Evolutionary conservation across 768 basidiomycete species (phyloP).

Genomic region (Ramaria sp.): DNA sequence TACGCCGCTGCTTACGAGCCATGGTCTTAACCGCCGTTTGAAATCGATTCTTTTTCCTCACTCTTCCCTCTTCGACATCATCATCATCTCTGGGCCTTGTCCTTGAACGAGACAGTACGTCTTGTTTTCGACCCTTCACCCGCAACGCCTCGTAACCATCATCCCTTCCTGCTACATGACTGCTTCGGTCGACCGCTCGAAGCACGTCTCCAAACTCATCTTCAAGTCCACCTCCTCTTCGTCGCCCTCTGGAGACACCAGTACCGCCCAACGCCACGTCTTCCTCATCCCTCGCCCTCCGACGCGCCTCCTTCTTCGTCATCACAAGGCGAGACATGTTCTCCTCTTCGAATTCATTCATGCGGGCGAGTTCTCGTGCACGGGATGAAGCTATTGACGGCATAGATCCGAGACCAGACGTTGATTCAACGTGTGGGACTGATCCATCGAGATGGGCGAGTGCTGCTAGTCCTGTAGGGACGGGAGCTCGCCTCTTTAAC

Average conservation of each 20-base stretch:
- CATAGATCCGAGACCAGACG: constrained; percentile 58
- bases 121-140: constrained; percentile 51
- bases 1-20: constrained; percentile 2
- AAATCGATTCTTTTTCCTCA: constrained; percentile 15
- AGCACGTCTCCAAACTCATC: constrained; percentile 82
- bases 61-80: constrained; percentile 19
- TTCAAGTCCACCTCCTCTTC: constrained; percentile 60
- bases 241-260: constrained; percentile 40
- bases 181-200: constrained; percentile 40
- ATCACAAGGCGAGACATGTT: constrained; percentile 86
- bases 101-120: constrained; percentile 51
- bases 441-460: constrained; percentile 42
- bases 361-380: constrained; percentile 66
- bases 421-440: constrained; percentile 60
- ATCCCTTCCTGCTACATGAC: constrained; percentile 28
- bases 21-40: constrained; percentile 2
- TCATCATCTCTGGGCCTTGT: constrained; percentile 23
- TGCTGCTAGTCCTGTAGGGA: constrained; percentile 53
- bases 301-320: constrained; percentile 75
- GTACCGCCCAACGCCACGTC: constrained; percentile 80
- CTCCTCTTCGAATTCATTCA: constrained; percentile 88
- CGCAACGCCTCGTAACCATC: constrained; percentile 83
- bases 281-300: constrained; percentile 70
- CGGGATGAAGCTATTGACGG: constrained; percentile 52
- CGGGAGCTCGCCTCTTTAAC: constrained; percentile 39